Evolutionary conservation across 179 eudicot genomes (phyloP).

Genomic region (Beta lomatogona): DNA sequence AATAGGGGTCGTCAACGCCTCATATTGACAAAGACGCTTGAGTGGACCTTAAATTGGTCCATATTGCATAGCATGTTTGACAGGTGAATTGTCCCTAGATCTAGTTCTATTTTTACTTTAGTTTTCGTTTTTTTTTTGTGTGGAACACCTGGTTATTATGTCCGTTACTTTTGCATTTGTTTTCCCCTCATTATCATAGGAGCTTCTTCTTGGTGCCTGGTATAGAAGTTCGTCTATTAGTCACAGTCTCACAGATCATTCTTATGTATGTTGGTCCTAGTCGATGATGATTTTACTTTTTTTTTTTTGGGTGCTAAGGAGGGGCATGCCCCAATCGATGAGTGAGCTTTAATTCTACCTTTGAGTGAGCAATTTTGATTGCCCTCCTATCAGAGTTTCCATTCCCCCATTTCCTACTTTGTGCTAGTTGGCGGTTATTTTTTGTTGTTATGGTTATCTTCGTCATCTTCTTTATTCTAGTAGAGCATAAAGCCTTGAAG

Average conservation of each 20-base stretch:
- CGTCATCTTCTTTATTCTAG: neutral
- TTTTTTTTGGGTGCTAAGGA: neutral
- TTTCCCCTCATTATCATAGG: neutral
- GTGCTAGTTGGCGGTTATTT: neutral
- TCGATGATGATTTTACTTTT: neutral
- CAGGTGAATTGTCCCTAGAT: conserved; percentile 44
- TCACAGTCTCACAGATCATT: neutral
- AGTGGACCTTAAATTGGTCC: conserved; percentile 98
- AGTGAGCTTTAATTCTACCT: too few species aligned
- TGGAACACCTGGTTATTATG: neutral
- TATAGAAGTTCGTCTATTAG: neutral
- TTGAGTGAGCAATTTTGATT: too few species aligned
- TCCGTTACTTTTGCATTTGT: neutral
- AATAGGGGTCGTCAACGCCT: conserved; percentile 50
- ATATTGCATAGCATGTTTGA: conserved; percentile 98
- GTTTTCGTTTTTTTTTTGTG: neutral
- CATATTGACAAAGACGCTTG: conserved; percentile 85
- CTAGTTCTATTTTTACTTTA: neutral
- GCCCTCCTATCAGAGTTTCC: too few species aligned
- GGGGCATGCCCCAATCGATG: too few species aligned
- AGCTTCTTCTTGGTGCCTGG: neutral
- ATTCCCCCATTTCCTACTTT: too few species aligned
- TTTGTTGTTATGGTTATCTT: neutral
- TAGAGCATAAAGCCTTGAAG: neutral
- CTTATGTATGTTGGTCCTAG: neutral